Evolutionary conservation across 176 grass and related monocot genomes (phyloP).

Genomic region (Cocos nucifera): DNA sequence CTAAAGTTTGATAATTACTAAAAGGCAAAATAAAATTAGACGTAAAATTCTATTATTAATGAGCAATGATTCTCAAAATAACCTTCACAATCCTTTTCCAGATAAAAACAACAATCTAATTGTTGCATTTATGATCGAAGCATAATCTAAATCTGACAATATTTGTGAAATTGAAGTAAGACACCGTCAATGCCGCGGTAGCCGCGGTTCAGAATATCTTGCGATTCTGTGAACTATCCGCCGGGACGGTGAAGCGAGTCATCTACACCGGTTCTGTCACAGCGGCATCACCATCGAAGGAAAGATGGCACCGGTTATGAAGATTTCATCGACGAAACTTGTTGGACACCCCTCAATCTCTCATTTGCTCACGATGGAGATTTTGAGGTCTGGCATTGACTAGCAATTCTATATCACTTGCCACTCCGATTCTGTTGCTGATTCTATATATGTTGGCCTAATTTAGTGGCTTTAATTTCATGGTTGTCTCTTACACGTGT

Average conservation of each 20-base stretch:
- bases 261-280: constrained; percentile 50
- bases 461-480: too few species aligned
- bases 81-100: too few species aligned
- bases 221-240: constrained; percentile 33
- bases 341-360: constrained; percentile 48
- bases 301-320: constrained; percentile 33
- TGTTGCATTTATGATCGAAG: not conserved
- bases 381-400: constrained; percentile 15
- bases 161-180: constrained; percentile 25
- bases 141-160: not conserved
- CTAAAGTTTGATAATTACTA: too few species aligned
- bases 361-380: constrained; percentile 22
- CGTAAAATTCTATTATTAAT: too few species aligned
- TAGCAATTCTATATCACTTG: not conserved
- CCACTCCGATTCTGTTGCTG: too few species aligned
- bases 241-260: constrained; percentile 51
- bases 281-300: constrained; percentile 38
- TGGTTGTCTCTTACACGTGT: constrained; percentile 19
- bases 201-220: constrained; percentile 42
- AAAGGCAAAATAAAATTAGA: too few species aligned
- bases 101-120: too few species aligned
- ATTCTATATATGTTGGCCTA: too few species aligned
- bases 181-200: constrained; percentile 28
- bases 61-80: too few species aligned
- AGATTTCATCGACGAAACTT: constrained; percentile 34